Conservation (phyloP, 2,329 filamentous ascomycete species). For the Cryphonectria radicalis region DNA sequence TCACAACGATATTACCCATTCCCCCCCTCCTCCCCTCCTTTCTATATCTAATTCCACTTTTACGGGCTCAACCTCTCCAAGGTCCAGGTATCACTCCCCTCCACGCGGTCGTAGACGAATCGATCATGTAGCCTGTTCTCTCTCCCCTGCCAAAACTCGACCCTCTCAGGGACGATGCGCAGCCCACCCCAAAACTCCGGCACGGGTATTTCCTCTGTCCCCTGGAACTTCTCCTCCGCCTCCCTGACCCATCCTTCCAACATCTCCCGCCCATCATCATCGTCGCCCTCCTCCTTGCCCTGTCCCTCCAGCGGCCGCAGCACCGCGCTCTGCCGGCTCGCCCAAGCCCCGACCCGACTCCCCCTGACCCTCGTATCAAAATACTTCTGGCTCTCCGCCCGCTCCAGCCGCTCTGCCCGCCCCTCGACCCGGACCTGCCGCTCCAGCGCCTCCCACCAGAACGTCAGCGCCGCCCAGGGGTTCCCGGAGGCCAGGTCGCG, state of each 20-base stretch:
- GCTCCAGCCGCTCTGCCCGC: constrained; percentile 64
- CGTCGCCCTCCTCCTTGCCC: constrained; percentile 37
- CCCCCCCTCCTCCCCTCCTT: too few species aligned
- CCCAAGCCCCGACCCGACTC: constrained; percentile 88
- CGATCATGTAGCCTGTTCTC: constrained; percentile 91
- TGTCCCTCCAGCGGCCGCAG: constrained; percentile 50
- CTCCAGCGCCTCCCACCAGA: constrained; percentile 88
- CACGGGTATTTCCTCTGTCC: constrained; percentile 79
- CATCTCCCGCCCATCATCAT: constrained; percentile 71
- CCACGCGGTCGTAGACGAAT: constrained; percentile 77
- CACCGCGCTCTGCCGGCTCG: constrained; percentile 83
- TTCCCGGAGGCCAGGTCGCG: constrained; percentile 70
- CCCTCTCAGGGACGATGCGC: constrained; percentile 78
- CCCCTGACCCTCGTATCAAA: constrained; percentile 75
- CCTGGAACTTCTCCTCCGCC: constrained; percentile 75
- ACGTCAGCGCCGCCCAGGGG: constrained; percentile 79
- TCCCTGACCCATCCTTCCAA: constrained; percentile 80
- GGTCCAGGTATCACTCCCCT: constrained; percentile 59
- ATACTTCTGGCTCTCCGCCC: constrained; percentile 73
- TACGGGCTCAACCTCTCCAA: constrained; percentile 77
- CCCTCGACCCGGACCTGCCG: constrained; percentile 92
- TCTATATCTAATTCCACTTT: constrained; percentile 15
- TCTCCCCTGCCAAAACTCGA: constrained; percentile 97
- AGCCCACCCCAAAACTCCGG: constrained; percentile 95
- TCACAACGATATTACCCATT: background rate